Conservation (phyloP, 306 rosid species). For the Quercus parvula region DNA sequence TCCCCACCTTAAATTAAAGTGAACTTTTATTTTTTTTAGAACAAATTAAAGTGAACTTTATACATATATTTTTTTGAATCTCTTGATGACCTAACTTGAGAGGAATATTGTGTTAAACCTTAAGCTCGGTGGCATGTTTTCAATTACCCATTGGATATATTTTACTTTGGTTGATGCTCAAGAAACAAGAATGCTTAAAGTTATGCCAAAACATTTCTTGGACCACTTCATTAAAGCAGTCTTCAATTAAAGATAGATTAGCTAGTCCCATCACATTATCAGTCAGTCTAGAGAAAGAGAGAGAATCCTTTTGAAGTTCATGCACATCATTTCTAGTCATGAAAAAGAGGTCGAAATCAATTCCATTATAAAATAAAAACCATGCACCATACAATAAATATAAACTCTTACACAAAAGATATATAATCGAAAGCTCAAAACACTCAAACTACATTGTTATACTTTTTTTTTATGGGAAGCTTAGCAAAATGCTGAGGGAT, state of each 20-base stretch:
- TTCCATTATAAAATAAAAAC: constrained; percentile 38
- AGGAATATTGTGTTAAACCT: neutral
- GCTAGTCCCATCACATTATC: neutral
- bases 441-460: constrained; percentile 48
- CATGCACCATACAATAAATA: constrained; percentile 47
- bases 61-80: no score
- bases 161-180: neutral
- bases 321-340: constrained; percentile 2
- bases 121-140: neutral
- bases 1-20: no score
- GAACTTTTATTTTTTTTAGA: no score
- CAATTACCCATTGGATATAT: neutral
- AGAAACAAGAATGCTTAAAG: neutral
- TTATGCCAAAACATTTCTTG: neutral
- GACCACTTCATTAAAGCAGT: constrained; percentile 7
- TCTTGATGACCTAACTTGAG: no score
- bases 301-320: constrained; percentile 5
- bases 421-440: constrained; percentile 26
- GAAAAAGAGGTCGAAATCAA: constrained; percentile 37
- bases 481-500: constrained; percentile 36
- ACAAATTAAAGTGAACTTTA: no score
- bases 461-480: constrained; percentile 32
- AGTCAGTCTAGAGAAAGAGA: neutral
- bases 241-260: neutral
- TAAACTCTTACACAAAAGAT: constrained; percentile 38